Evolutionary conservation across 2,329 filamentous ascomycete species (phyloP), one percentile per base, ranked within the genome.

Genomic region (Monosporascus sp.): DNA sequence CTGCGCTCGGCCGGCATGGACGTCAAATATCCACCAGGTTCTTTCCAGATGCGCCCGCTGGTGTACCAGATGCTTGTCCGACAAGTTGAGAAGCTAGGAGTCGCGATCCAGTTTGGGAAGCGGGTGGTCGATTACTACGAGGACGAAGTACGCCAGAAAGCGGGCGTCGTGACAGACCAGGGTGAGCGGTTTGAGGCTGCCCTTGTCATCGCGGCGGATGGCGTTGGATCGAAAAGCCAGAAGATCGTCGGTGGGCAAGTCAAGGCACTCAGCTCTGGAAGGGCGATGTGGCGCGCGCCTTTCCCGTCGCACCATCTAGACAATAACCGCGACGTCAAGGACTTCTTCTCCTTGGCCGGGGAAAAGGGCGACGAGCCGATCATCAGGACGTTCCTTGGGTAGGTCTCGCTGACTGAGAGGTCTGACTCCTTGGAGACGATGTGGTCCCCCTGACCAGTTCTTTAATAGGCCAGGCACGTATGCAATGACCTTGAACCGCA

Each of bases 41-140:
- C 75, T 17, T 81, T 81, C 63, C 78, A 81, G 61, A 79, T 82
- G 75, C 74, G 78, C 16, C 78, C 78, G 5, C 71, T 80, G 3
- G 73, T 81, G 17, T 81, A 81, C 66, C 73, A 74, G 62, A 81
- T 81, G 77, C 79, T 80, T 55, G 71, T 79, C 16, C 69, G 67
- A 52, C 74, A 78, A 50, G 73, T 79, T 24, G 69, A 77, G 59
- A 72, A 68, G 52, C 63, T 78, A 27, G 74, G 75, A 0, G 74
- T 80, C 20, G 63, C 73, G 7, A 76, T 80, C 35, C 64, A 77
- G 45, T 72, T 79, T 35, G 75, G 75, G 5, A 70, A 74, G 35
- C 70, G 70, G 27, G 76, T 81, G 1, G 68, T 73, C 43, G 71
- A 78, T 51, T 81, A 81, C 60, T 75, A 73, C 54, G 79, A 82